Base-by-base conservation (phyloP, 2,329 filamentous ascomycete species). In the Dothistroma pini region DNA sequence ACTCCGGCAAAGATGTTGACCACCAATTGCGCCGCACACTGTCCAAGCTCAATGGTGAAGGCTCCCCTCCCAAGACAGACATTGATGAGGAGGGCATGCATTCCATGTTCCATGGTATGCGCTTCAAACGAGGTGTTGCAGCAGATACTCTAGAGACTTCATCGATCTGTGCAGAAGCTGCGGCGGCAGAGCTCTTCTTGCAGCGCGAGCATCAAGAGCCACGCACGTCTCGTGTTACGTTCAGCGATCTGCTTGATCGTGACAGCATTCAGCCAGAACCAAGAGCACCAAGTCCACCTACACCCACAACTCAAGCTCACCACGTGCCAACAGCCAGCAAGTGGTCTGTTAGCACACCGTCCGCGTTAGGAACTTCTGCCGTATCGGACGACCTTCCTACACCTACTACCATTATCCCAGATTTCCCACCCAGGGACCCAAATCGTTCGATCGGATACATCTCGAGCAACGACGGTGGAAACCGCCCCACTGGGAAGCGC, bases 271-370 rank as follows among this genome's bases (percentile, higher is more conserved):
- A 21, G 12, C 29, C 31, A 19, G 41, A 44, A 8, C 16, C 41
- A 14, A n/a, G 48, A 12, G 22, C 19, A 16, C 3, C 22, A 16
- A 57, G 31, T 38, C 56, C 52, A 51, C 32, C 50, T 52, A 21
- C 54, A 44, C 11, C 44, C 34, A 56, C 32, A 34, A 44, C 6
- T 58, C 48, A 44, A 34, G 58, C 48, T 21, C 47, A 31, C 54
- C 58, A 12, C 16, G 51, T 56, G 16, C 60, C 29, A 12, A 53
- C 51, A 32, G 51, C 31, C 7, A 72, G 70, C 57, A 71, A 69
- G 57, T 72, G 70, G 70, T 72, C 70, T 7, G 57, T 60, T 48
- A 70, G 68, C 58, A 70, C 68, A 14, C 61, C 65, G 21, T 72
- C 70, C 12, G 60, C 60, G 21, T 52, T 63, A 22, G 57, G 44